Percentiles rank a stretch among this genome's conserved stretches.
phyloP scores from a whole-genome alignment of 805 yeast genomes.

The Teunomyces kruisii region DNA sequence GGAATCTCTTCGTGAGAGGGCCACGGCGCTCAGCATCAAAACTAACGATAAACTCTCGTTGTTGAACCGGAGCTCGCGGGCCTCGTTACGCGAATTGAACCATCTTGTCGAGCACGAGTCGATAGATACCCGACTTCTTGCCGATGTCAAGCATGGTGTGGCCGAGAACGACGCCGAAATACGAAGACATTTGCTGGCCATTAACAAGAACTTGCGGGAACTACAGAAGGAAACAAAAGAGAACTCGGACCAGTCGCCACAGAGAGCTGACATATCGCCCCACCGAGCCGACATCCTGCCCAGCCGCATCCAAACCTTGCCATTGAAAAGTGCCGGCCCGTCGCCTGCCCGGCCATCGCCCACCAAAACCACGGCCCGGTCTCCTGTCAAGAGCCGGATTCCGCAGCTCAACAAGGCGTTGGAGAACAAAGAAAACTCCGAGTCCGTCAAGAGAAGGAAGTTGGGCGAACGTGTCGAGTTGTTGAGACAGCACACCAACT shows the following conservation, averaged over 20 bases:
- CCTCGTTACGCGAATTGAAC: neutral
- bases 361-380: neutral
- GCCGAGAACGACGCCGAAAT: conserved; percentile 7
- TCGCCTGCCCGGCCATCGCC: conserved; percentile 2
- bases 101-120: neutral
- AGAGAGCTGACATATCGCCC: neutral
- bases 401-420: conserved; percentile 5
- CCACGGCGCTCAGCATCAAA: neutral
- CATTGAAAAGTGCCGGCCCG: too few relatives aligned
- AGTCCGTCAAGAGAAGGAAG: conserved; percentile 7
- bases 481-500: neutral
- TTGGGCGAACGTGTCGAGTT: conserved; percentile 2
- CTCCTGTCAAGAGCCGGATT: conserved; percentile 5
- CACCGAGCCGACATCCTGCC: neutral
- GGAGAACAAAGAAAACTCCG: conserved; percentile 9
- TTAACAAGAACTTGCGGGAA: conserved; percentile 6
- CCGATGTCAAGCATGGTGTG: neutral
- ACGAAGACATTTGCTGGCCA: neutral
- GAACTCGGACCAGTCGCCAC: neutral
- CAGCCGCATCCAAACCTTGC: too few relatives aligned
- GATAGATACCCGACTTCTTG: conserved; percentile 3
- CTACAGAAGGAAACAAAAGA: conserved; percentile 3
- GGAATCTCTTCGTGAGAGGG: neutral
- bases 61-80: conserved; percentile 1
- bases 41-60: conserved; percentile 8